Conservation (phyloP, 441 rosid species). For the Flueggea neowawraea region DNA sequence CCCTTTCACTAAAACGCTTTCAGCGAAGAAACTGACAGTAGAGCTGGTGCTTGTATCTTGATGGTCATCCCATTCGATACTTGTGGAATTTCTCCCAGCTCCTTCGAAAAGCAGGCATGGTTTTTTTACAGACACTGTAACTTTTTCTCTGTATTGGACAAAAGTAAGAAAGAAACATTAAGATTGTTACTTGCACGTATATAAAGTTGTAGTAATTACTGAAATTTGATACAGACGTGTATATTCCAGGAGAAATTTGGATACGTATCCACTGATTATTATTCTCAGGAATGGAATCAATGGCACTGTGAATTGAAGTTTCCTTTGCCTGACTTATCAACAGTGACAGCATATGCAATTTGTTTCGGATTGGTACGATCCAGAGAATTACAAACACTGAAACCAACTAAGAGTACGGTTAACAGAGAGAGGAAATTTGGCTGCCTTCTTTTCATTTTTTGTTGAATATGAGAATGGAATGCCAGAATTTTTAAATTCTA, state of each 20-base stretch:
- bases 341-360: slow-evolving; percentile 13
- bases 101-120: slow-evolving; percentile 35
- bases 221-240: slow-evolving; percentile 12
- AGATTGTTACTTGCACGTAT: too few relatives aligned
- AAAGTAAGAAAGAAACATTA: neutral
- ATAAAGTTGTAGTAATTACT: too few relatives aligned
- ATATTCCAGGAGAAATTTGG: slow-evolving; percentile 21
- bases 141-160: slow-evolving; percentile 34
- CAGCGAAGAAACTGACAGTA: slow-evolving; percentile 29
- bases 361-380: slow-evolving; percentile 1
- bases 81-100: slow-evolving; percentile 18
- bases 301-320: slow-evolving; percentile 33
- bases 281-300: slow-evolving; percentile 29
- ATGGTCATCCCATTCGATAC: slow-evolving; percentile 32
- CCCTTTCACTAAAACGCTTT: slow-evolving; percentile 23
- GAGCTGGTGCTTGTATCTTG: slow-evolving; percentile 12
- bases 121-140: slow-evolving; percentile 30
- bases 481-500: too few relatives aligned
- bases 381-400: neutral
- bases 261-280: slow-evolving; percentile 24
- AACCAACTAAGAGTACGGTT: neutral
- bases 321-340: slow-evolving; percentile 23
- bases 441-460: neutral
- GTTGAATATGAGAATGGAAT: neutral
- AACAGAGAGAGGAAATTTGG: neutral